These are phyloP conservation scores for Aspergillus glaucus DNA, from an alignment of 2,329 filamentous ascomycete species.

Conservation along the genomic window DNA sequence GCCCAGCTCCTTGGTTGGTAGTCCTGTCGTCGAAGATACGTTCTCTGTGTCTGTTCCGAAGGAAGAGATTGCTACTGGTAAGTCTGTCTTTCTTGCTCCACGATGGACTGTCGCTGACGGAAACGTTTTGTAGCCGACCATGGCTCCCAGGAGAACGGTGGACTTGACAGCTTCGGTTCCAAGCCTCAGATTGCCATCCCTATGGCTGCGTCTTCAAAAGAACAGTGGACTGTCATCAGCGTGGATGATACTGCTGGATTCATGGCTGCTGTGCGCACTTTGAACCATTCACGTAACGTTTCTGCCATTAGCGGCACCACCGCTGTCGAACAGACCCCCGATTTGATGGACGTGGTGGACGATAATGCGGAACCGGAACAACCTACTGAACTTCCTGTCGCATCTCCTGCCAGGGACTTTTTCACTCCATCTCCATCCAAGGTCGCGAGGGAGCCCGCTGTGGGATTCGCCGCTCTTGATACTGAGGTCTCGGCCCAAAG, in stretches of 20 bases:
- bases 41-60: not conserved
- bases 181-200: not conserved
- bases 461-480: not conserved
- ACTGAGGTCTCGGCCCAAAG: not conserved
- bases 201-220: not conserved
- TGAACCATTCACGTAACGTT: slow-evolving; percentile 4
- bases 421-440: not conserved
- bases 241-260: slow-evolving; percentile 23
- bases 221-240: slow-evolving; percentile 6
- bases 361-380: not conserved
- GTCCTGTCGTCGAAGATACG: not conserved
- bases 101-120: not conserved
- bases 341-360: not conserved
- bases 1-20: not conserved
- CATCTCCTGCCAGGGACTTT: not conserved
- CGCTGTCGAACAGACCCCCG: not conserved
- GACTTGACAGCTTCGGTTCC: not conserved
- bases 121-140: not conserved
- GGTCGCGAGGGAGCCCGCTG: not conserved
- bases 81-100: not conserved
- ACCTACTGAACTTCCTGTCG: not conserved
- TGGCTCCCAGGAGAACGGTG: not conserved
- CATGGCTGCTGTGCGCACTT: slow-evolving; percentile 20
- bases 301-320: not conserved
- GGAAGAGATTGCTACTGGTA: not conserved